phyloP scores from a whole-genome alignment of 202 grass and related monocot genomes.

The Zizania palustris region DNA sequence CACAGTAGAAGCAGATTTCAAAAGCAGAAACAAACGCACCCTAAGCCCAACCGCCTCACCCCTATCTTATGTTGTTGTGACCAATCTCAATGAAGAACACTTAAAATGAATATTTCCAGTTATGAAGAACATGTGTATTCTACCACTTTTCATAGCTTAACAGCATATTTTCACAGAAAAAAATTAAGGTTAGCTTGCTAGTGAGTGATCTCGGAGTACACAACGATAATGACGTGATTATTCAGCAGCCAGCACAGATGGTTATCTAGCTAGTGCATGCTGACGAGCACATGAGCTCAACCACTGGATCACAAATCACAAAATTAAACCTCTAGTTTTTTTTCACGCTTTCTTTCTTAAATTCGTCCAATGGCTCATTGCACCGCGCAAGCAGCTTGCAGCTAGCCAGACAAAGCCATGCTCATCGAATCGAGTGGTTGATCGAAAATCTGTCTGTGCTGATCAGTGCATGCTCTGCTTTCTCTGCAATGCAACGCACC shows the following conservation, averaged over 20 bases:
- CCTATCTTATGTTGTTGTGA: too few relatives aligned
- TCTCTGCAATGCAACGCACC: constrained; percentile 15
- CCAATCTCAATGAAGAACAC: too few relatives aligned
- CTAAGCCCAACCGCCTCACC: too few relatives aligned
- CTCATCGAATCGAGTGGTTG: background rate
- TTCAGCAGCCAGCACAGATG: background rate
- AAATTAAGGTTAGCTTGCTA: background rate
- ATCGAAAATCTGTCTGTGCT: background rate
- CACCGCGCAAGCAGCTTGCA: background rate
- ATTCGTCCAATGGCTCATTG: background rate
- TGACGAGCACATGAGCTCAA: constrained; percentile 51
- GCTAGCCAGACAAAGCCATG: background rate
- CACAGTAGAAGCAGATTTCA: too few relatives aligned
- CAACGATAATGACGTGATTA: constrained; percentile 28
- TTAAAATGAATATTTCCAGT: too few relatives aligned
- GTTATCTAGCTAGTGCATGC: constrained; percentile 32
- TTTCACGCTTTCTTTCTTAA: constrained; percentile 24
- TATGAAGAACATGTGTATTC: too few relatives aligned
- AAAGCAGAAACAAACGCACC: too few relatives aligned
- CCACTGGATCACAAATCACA: constrained; percentile 5
- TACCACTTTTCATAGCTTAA: too few relatives aligned
- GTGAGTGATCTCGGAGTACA: background rate
- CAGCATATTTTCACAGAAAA: too few relatives aligned
- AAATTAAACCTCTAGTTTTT: background rate
- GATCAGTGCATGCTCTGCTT: background rate